These are phyloP conservation scores for Hordeum marinum DNA, from an alignment of 176 grass and related monocot genomes.

Conservation along the genomic window DNA sequence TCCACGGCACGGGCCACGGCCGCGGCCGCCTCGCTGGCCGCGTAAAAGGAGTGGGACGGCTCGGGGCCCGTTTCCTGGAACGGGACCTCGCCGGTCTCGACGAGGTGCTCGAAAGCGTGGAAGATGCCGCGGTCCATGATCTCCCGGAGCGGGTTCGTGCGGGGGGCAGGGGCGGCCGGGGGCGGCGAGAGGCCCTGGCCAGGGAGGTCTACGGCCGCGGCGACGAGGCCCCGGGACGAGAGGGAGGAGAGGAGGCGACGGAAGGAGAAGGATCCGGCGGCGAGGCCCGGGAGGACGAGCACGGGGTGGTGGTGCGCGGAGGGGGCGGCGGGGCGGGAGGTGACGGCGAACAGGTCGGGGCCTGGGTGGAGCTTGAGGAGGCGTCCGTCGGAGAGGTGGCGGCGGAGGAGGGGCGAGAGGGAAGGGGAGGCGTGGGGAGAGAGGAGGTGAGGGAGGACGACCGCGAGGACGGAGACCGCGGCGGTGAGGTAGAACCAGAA, in stretches of 20 bases:
- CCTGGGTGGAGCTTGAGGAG: conserved; percentile 41
- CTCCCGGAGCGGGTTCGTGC: conserved; percentile 29
- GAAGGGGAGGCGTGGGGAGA: conserved; percentile 8
- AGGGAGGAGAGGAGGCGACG: conserved; percentile 38
- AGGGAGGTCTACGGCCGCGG: conserved; percentile 47
- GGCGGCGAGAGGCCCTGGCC: conserved; percentile 48
- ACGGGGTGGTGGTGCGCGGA: conserved; percentile 21
- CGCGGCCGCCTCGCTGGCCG: conserved; percentile 31
- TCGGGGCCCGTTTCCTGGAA: conserved; percentile 39
- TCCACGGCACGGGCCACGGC: conserved; percentile 44
- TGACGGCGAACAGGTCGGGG: conserved; percentile 38
- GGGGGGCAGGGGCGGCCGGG: neutral
- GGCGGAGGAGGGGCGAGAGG: conserved; percentile 28
- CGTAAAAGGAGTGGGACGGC: conserved; percentile 26
- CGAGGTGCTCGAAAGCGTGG: conserved; percentile 82
- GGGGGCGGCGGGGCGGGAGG: conserved; percentile 26
- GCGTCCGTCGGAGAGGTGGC: conserved; percentile 44
- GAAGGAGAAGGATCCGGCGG: conserved; percentile 69
- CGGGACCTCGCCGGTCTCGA: conserved; percentile 63
- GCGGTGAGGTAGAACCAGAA: conserved; percentile 86
- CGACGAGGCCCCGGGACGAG: conserved; percentile 24
- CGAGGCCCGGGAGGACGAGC: conserved; percentile 57
- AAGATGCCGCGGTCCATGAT: conserved; percentile 70
- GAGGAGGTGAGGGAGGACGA: conserved; percentile 43
- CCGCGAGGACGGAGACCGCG: conserved; percentile 49